Evolutionary conservation across 108 stramenopile genomes (phyloP).

Genomic region (Mediolabrus comicus): DNA sequence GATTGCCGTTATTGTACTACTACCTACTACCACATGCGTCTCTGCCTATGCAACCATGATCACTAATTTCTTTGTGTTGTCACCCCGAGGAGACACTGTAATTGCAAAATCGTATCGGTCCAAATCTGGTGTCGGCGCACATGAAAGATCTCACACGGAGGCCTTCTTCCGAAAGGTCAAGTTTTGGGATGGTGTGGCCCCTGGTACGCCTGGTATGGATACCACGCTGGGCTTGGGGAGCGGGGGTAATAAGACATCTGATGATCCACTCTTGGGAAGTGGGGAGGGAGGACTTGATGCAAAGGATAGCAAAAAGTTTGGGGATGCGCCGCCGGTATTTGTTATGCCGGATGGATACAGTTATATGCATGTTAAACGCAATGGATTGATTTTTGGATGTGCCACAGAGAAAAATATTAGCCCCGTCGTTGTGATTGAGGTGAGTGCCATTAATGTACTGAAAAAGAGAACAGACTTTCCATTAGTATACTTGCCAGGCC

Average conservation of each 20-base stretch:
- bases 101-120: constrained; percentile 93
- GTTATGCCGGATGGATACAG: constrained; percentile 90
- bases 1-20: no score
- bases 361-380: constrained; percentile 94
- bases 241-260: constrained; percentile 4
- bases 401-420: constrained; percentile 92
- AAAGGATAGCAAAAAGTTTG: constrained; percentile 41
- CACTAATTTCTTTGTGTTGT: constrained; percentile 96
- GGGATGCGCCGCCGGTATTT: constrained; percentile 91
- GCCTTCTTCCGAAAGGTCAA: constrained; percentile 97
- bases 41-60: constrained; percentile 76
- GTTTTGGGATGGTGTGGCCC: constrained; percentile 86
- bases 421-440: constrained; percentile 80
- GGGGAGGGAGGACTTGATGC: constrained; percentile 17
- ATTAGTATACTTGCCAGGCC: no score
- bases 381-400: constrained; percentile 95
- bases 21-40: no score
- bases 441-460: constrained; percentile 15
- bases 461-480: no score
- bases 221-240: constrained; percentile 21
- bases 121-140: constrained; percentile 66
- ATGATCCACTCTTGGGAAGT: constrained; percentile 1
- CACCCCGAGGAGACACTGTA: constrained; percentile 98
- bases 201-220: constrained; percentile 45
- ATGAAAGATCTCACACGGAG: constrained; percentile 90